Evolutionary conservation across 768 basidiomycete species (phyloP).

Genomic region (Crepidotus variabilis): DNA sequence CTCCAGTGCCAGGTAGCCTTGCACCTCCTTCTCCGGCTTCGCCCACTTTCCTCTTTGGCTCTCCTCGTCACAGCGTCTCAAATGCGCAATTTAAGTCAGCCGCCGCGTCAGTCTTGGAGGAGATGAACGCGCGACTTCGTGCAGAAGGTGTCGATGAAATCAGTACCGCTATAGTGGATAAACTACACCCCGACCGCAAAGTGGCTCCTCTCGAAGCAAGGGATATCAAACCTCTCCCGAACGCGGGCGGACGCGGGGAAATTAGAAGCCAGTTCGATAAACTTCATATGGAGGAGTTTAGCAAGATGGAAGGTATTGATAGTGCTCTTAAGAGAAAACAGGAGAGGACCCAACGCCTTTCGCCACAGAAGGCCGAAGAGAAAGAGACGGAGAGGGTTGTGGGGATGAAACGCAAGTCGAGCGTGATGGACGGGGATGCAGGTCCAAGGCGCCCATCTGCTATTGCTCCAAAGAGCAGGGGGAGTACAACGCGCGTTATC

Average conservation of each 20-base stretch:
- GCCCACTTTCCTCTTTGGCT: constrained; percentile 73
- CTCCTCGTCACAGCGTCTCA: constrained; percentile 60
- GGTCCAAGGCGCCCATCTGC: constrained; percentile 20
- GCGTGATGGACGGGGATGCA: constrained; percentile 34
- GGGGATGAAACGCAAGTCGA: constrained; percentile 51
- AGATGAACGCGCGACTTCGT: constrained; percentile 74
- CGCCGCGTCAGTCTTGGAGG: constrained; percentile 69
- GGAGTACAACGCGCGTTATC: constrained; percentile 42
- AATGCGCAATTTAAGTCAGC: constrained; percentile 65
- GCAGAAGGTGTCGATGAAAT: constrained; percentile 52
- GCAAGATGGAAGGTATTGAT: constrained; percentile 76
- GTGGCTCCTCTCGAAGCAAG: constrained; percentile 7
- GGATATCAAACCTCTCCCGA: constrained; percentile 29
- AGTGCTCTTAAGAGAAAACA: constrained; percentile 30
- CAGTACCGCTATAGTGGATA: constrained; percentile 40
- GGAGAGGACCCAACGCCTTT: constrained; percentile 6
- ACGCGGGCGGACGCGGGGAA: constrained; percentile 21
- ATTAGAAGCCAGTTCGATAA: constrained; percentile 49
- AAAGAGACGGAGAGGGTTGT: constrained; percentile 17
- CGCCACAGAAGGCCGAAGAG: constrained; percentile 12
- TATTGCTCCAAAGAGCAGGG: constrained; percentile 20
- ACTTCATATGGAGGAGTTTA: constrained; percentile 61
- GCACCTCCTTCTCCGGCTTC: constrained; percentile 15
- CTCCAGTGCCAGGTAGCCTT: constrained; percentile 30
- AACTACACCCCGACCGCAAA: constrained; percentile 28